These are phyloP conservation scores for Syzygium syzygioides DNA, from an alignment of 441 rosid genomes.

Conservation along the genomic window DNA sequence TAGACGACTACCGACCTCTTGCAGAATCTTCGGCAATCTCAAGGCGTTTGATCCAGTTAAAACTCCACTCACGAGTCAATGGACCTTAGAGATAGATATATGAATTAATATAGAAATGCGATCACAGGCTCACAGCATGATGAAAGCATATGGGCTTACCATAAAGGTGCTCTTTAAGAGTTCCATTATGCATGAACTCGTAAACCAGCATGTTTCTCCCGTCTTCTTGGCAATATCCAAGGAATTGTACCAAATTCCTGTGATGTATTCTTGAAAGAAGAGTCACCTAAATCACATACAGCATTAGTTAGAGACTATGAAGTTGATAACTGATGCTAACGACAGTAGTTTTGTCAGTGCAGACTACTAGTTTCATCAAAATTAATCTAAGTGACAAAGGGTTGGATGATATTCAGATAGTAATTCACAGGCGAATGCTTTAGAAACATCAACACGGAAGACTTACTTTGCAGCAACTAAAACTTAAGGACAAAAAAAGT, in stretches of 20 bases:
- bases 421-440: not conserved
- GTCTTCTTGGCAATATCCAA: slow-evolving; percentile 94
- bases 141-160: slow-evolving; percentile 34
- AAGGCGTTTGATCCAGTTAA: slow-evolving; percentile 89
- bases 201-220: slow-evolving; percentile 82
- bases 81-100: slow-evolving; percentile 32
- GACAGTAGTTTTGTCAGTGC: not conserved
- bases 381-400: not conserved
- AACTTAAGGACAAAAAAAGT: not conserved
- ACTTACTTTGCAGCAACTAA: not conserved
- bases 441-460: not conserved
- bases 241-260: slow-evolving; percentile 91
- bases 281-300: slow-evolving; percentile 42
- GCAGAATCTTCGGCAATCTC: slow-evolving; percentile 98
- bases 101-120: not conserved
- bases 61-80: slow-evolving; percentile 43
- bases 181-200: slow-evolving; percentile 95
- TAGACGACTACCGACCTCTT: slow-evolving; percentile 40
- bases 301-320: not conserved
- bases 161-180: slow-evolving; percentile 94
- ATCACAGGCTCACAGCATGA: not conserved
- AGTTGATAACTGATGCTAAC: not conserved
- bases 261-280: slow-evolving; percentile 99
- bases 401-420: not conserved
- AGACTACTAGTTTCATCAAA: not conserved